Evolutionary conservation across 768 basidiomycete genomes (phyloP).

Genomic region (Calocybe cyanea): DNA sequence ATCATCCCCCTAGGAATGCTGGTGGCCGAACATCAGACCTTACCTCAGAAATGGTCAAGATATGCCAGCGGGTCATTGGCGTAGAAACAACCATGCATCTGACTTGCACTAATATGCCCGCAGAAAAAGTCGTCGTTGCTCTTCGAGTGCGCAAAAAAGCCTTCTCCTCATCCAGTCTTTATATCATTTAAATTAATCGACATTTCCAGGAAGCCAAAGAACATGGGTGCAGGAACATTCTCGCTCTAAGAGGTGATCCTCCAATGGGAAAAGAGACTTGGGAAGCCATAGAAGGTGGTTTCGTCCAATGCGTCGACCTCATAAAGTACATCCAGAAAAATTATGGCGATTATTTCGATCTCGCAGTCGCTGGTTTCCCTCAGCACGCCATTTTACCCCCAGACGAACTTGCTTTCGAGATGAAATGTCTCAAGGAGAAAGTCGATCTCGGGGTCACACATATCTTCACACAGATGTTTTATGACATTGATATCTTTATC

Average conservation of each 20-base stretch:
- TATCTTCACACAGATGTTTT: conserved; percentile 99
- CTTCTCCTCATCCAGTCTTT: conserved; percentile 5
- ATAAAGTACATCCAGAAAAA: conserved; percentile 79
- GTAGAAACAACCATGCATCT: conserved; percentile 98
- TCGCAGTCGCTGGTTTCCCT: conserved; percentile 92
- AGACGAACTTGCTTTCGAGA: conserved; percentile 73
- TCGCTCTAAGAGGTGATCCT: conserved; percentile 92
- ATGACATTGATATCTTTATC: conserved; percentile 89
- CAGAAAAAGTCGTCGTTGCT: conserved; percentile 90
- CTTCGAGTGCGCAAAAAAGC: conserved; percentile 56
- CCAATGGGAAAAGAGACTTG: conserved; percentile 86
- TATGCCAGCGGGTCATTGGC: conserved; percentile 88
- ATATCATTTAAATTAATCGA: conserved; percentile 6
- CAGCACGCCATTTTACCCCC: conserved; percentile 72
- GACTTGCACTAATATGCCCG: conserved; percentile 99
- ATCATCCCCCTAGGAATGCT: conserved; percentile 95
- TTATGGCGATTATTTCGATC: conserved; percentile 92
- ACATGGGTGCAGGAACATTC: conserved; percentile 87
- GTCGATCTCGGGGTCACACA: conserved; percentile 86
- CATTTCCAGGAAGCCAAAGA: conserved; percentile 88
- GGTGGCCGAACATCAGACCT: conserved; percentile 94
- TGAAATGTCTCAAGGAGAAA: conserved; percentile 86
- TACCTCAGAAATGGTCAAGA: conserved; percentile 91
- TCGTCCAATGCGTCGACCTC: conserved; percentile 88
- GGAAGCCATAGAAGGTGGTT: conserved; percentile 90